Base-by-base conservation (phyloP, 805 yeast species). In the Debaryomyces tyrocola region DNA sequence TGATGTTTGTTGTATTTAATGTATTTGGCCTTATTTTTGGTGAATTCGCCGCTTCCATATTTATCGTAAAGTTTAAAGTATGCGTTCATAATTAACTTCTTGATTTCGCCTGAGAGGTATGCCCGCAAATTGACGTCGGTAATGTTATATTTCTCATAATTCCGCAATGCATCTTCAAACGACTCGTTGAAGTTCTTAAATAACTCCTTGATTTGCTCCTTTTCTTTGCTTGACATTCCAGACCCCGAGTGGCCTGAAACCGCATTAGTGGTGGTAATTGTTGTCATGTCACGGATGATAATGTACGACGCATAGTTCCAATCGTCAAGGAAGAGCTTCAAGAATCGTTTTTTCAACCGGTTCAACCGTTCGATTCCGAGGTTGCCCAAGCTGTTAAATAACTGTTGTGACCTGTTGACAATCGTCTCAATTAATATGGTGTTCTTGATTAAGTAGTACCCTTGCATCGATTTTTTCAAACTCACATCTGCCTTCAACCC, bases 31-130 rank as follows among this genome's bases (percentile, higher is more conserved):
- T 79, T 73, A 57, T 86, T 82, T 63, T 88, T 88, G 18, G 90
- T 75, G 56, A 84, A 84, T 44, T 84, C 89, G n/a, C 84, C 82
- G 24, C 68, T 69, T 4, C 79, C 79, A 56, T 87, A 84, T 63
- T 87, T 87, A 55, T 87, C 90, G 64, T 88, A 85, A 61, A 92
- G 86, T 57, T 94, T 82, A 58, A 85, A 83, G 67, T 92, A 92
- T 45, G 92, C 79, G 11, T 96, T 96, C 48, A 83, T 75, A 43
- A 94, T 84, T 54, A 90, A 81, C 52, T 71, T 73, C 31, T 83
- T 83, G 58, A 86, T 85, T 57, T 92, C 97, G 45, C 80, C 79
- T 12, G 81, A 75, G 54, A 94, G 68, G 45, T 76, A 79, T 47
- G 78, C 75, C 50, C 83, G 82, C 63, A 92, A 73, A 35, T 76